These are phyloP conservation scores for Pythium guiyangense DNA, from an alignment of 352 stramenopile species.

Conservation along the genomic window DNA sequence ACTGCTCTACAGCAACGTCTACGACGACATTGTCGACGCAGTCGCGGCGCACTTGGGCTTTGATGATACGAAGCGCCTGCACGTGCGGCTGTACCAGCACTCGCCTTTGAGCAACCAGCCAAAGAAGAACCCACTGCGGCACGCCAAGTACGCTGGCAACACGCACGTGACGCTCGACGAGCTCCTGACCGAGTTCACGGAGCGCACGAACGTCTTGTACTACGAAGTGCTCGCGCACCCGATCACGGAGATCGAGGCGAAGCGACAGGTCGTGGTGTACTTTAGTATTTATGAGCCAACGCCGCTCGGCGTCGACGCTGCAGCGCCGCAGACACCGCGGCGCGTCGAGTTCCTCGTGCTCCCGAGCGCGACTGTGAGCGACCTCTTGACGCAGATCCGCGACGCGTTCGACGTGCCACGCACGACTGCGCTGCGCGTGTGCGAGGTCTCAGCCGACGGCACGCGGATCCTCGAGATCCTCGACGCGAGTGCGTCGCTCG, in stretches of 20 bases:
- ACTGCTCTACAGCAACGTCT: conserved; percentile 65
- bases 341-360: conserved; percentile 64
- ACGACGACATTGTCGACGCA: conserved; percentile 69
- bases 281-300: conserved; percentile 59
- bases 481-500: conserved; percentile 28
- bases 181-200: conserved; percentile 65
- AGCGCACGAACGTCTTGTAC: conserved; percentile 64
- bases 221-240: conserved; percentile 67
- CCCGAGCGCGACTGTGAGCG: conserved; percentile 35
- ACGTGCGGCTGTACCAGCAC: conserved; percentile 81
- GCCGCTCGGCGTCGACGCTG: conserved; percentile 35
- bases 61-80: conserved; percentile 32
- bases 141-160: conserved; percentile 57
- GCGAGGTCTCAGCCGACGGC: conserved; percentile 57
- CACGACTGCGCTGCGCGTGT: conserved; percentile 42
- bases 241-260: conserved; percentile 84
- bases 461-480: conserved; percentile 49
- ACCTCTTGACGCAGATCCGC: conserved; percentile 50
- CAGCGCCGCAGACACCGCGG: conserved; percentile 22
- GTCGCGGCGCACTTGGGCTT: conserved; percentile 44
- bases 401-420: conserved; percentile 35
- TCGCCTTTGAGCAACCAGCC: conserved; percentile 56
- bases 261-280: conserved; percentile 74
- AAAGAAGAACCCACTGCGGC: conserved; percentile 63
- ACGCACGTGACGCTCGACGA: conserved; percentile 61